A percentile compares a stretch with the other conserved stretches of the same genome.
phyloP scores from a whole-genome alignment of 306 rosid genomes.

The Lotus japonicus region DNA sequence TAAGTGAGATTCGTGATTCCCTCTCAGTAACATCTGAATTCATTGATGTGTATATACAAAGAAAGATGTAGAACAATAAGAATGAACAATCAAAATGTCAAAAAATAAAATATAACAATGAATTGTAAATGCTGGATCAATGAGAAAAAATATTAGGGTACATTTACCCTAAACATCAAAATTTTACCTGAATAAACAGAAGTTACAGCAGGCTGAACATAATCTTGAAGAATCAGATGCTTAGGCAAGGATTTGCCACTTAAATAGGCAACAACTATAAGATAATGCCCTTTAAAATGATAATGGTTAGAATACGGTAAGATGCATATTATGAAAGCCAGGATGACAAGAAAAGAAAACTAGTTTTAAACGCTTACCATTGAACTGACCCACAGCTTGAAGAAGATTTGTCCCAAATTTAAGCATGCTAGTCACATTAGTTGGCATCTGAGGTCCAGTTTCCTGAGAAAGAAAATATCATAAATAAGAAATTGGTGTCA shows the following conservation, averaged over 20 bases:
- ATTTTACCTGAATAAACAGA: slow-evolving; percentile 54
- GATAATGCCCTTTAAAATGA: slow-evolving; percentile 60
- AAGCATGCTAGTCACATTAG: slow-evolving; percentile 54
- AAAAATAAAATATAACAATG: not conserved
- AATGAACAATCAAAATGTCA: slow-evolving; percentile 8
- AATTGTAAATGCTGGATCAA: not conserved
- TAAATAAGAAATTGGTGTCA: slow-evolving; percentile 11
- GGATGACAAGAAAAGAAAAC: slow-evolving; percentile 12
- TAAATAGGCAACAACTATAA: slow-evolving; percentile 69
- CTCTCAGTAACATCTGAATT: slow-evolving; percentile 87
- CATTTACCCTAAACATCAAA: not conserved
- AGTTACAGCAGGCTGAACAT: slow-evolving; percentile 47
- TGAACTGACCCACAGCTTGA: slow-evolving; percentile 86
- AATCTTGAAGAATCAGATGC: slow-evolving; percentile 51
- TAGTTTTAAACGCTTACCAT: slow-evolving; percentile 45
- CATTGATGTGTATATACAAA: not conserved
- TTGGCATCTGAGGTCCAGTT: slow-evolving; percentile 83
- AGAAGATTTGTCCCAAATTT: slow-evolving; percentile 84
- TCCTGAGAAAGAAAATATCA: slow-evolving; percentile 47
- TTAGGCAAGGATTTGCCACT: slow-evolving; percentile 33
- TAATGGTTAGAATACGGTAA: slow-evolving; percentile 21
- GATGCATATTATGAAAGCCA: slow-evolving; percentile 22
- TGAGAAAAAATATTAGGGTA: not conserved
- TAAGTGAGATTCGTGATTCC: slow-evolving; percentile 77
- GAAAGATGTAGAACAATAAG: not conserved